A percentile compares a stretch with the other conserved stretches of the same genome.
Conservation (phyloP, 331 rosid genomes). For the Ulmus americana region DNA sequence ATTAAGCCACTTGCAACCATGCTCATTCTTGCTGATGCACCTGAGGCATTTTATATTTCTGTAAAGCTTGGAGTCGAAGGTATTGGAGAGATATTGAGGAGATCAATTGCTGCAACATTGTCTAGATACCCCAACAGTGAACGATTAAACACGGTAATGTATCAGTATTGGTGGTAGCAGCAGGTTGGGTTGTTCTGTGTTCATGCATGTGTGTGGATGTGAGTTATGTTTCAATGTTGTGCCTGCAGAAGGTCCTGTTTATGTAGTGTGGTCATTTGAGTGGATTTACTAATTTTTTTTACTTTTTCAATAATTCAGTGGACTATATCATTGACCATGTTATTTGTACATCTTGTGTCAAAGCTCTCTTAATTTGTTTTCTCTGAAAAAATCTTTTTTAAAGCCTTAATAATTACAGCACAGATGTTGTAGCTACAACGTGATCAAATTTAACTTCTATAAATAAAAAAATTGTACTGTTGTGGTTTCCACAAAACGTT, state of each 20-base stretch:
- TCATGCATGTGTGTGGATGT: neutral
- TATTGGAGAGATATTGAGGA: slow-evolving; percentile 82
- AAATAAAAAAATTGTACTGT: neutral
- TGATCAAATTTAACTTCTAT: neutral
- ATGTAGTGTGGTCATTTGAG: neutral
- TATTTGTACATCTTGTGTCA: neutral
- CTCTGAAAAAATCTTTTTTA: neutral
- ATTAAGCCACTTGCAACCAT: slow-evolving; percentile 84
- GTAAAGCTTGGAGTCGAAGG: slow-evolving; percentile 94
- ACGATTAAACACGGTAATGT: slow-evolving; percentile 66
- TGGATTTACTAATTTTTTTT: neutral
- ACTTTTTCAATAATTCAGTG: neutral
- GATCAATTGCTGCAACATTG: slow-evolving; percentile 71
- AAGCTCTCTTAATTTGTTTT: neutral
- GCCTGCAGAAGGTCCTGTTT: neutral
- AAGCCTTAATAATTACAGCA: neutral
- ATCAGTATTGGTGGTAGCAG: slow-evolving; percentile 2
- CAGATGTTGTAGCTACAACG: neutral
- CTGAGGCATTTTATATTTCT: slow-evolving; percentile 86
- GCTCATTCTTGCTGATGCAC: slow-evolving; percentile 78
- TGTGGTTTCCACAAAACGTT: neutral
- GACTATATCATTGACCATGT: neutral
- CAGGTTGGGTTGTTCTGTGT: neutral
- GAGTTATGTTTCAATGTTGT: neutral
- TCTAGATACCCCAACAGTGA: slow-evolving; percentile 75